A percentile compares a stretch with the other conserved stretches of the same genome.
phyloP scores from a whole-genome alignment of 1,284 basidiomycete genomes.

The Vanrija pseudolonga region DNA sequence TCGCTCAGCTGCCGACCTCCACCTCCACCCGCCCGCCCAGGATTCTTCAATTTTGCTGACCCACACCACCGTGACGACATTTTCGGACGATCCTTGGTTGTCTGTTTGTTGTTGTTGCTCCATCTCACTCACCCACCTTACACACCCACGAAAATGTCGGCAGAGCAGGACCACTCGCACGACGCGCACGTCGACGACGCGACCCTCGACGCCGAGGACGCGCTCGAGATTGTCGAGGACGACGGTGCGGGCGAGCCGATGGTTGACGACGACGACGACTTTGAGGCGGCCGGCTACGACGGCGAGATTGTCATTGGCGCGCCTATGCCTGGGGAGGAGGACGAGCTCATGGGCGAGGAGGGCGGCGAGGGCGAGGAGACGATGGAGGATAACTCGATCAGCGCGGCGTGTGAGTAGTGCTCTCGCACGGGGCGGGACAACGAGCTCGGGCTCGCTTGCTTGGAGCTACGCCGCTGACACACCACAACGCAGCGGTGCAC shows the following conservation, averaged over 20 bases:
- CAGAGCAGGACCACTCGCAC: constrained; percentile 1
- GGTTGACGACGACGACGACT: constrained; percentile 57
- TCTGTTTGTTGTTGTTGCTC: no score
- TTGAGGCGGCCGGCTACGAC: constrained; percentile 52
- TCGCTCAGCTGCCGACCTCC: no score
- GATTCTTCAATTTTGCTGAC: no score
- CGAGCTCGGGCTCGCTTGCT: neutral
- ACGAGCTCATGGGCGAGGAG: constrained; percentile 17
- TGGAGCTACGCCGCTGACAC: no score
- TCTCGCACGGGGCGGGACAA: neutral
- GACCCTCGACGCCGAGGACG: constrained; percentile 44
- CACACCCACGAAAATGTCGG: neutral
- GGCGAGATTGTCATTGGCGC: constrained; percentile 51
- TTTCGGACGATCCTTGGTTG: no score
- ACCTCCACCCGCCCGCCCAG: no score
- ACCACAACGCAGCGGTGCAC: constrained; percentile 46
- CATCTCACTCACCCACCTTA: neutral
- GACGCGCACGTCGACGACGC: constrained; percentile 33
- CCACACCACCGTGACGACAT: no score
- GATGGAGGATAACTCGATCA: constrained; percentile 8
- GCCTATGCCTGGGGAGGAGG: constrained; percentile 32
- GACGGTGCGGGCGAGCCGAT: constrained; percentile 60
- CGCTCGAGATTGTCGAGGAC: constrained; percentile 50
- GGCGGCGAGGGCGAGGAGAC: constrained; percentile 18
- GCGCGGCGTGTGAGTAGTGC: neutral